These are phyloP conservation scores for Colletotrichum salicis DNA, from an alignment of 2,329 filamentous ascomycete species.

Conservation along the genomic window DNA sequence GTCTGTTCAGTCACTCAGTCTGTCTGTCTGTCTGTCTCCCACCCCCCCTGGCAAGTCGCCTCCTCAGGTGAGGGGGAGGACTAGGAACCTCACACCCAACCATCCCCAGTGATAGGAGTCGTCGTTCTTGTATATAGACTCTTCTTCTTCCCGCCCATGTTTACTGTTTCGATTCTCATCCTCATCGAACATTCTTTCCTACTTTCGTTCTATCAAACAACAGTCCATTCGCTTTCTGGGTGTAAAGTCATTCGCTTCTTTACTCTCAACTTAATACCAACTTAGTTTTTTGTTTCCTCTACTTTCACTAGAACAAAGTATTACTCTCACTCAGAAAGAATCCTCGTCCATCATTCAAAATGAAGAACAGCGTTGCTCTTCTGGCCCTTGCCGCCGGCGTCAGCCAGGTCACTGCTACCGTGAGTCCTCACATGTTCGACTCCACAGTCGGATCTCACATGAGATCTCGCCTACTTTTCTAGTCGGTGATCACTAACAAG, in stretches of 20 bases:
- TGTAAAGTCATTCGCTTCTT: conserved; percentile 70
- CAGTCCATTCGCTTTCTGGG: conserved; percentile 47
- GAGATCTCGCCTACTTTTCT: neutral
- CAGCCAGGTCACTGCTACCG: conserved; percentile 60
- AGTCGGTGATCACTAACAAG: conserved; percentile 26
- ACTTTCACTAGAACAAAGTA: conserved; percentile 21
- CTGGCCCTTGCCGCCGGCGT: conserved; percentile 63
- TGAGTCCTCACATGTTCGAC: conserved; percentile 43
- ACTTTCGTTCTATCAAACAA: conserved; percentile 43
- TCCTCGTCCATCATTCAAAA: conserved; percentile 45
- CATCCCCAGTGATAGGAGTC: conserved; percentile 18
- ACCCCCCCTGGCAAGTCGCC: conserved; percentile 6
- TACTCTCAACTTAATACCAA: conserved; percentile 42
- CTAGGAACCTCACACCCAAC: conserved; percentile 28
- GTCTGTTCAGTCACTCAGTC: neutral
- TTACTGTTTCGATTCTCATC: conserved; percentile 33
- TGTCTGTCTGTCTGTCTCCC: neutral
- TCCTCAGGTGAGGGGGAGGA: conserved; percentile 26
- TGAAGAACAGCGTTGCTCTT: conserved; percentile 63
- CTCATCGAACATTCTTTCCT: conserved; percentile 39
- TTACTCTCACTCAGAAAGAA: conserved; percentile 25
- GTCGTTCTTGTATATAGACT: conserved; percentile 36
- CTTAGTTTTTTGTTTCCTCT: conserved; percentile 32
- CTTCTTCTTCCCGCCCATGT: conserved; percentile 26
- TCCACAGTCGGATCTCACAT: conserved; percentile 5